Conservation (phyloP, 352 stramenopile genomes). For the Pelagophyceae sp. region DNA sequence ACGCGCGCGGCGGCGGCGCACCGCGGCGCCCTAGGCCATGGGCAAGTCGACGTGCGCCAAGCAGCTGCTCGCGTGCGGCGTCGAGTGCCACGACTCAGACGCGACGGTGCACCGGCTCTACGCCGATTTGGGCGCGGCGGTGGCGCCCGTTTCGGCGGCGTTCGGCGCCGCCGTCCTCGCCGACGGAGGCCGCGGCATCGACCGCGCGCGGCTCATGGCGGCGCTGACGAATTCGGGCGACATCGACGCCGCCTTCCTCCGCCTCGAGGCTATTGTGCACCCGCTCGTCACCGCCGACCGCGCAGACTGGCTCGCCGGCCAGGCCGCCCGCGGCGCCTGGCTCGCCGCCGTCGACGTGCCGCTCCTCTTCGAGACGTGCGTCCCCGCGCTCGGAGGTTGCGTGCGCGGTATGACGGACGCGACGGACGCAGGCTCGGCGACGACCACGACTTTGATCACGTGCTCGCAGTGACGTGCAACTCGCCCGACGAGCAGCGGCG, state of each 20-base stretch:
- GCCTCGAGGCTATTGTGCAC: not conserved
- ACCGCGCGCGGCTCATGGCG: not conserved
- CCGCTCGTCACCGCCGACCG: not conserved
- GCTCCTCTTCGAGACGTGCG: conserved; percentile 1
- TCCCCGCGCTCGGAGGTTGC: no score
- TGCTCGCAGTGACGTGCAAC: not conserved
- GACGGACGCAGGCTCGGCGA: no score
- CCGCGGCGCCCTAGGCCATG: no score
- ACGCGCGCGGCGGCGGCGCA: no score
- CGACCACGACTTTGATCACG: not conserved
- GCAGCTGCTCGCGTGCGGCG: not conserved
- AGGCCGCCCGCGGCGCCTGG: not conserved
- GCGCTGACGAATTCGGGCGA: not conserved
- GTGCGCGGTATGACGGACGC: no score
- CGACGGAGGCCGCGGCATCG: not conserved
- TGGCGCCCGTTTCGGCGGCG: not conserved
- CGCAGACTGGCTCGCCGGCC: not conserved
- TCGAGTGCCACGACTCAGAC: conserved; percentile 2
- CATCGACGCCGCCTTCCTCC: not conserved
- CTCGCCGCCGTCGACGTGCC: not conserved
- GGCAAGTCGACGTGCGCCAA: not conserved
- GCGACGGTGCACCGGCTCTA: conserved; percentile 9
- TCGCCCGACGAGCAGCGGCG: not conserved
- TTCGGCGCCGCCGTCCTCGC: not conserved
- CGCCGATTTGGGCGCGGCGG: not conserved